A percentile compares a stretch with the other conserved stretches of the same genome.
Conservation (phyloP, 345 rosid genomes). For the Salix koriyanagi region DNA sequence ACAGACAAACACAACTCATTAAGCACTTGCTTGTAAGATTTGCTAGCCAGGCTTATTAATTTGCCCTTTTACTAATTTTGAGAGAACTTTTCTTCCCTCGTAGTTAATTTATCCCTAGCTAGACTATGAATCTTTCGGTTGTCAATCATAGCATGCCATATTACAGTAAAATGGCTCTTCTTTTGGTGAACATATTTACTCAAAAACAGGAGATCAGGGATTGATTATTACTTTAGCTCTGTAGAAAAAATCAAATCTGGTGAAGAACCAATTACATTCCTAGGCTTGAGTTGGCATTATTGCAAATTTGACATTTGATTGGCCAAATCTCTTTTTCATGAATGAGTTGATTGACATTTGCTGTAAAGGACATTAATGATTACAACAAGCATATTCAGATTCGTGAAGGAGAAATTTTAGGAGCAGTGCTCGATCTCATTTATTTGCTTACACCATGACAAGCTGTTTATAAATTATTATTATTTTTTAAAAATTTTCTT, state of each 20-base stretch:
- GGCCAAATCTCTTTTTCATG: not conserved
- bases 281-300: constrained; percentile 4
- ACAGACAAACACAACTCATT: constrained; percentile 50
- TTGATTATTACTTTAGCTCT: not conserved
- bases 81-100: constrained; percentile 24
- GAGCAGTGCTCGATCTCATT: not conserved
- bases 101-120: not conserved
- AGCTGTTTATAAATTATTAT: too few relatives aligned
- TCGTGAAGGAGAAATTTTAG: not conserved
- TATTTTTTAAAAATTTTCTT: too few relatives aligned
- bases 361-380: not conserved
- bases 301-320: not conserved
- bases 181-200: constrained; percentile 8
- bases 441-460: not conserved
- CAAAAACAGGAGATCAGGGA: not conserved
- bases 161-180: constrained; percentile 5
- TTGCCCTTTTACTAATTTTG: constrained; percentile 26
- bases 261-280: not conserved
- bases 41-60: constrained; percentile 7
- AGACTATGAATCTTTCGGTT: constrained; percentile 1
- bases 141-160: constrained; percentile 7
- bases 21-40: constrained; percentile 26
- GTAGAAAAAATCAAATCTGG: not conserved
- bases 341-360: not conserved
- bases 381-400: not conserved